phyloP scores from a whole-genome alignment of 2,329 filamentous ascomycete genomes.

The Apiospora malaysiana region DNA sequence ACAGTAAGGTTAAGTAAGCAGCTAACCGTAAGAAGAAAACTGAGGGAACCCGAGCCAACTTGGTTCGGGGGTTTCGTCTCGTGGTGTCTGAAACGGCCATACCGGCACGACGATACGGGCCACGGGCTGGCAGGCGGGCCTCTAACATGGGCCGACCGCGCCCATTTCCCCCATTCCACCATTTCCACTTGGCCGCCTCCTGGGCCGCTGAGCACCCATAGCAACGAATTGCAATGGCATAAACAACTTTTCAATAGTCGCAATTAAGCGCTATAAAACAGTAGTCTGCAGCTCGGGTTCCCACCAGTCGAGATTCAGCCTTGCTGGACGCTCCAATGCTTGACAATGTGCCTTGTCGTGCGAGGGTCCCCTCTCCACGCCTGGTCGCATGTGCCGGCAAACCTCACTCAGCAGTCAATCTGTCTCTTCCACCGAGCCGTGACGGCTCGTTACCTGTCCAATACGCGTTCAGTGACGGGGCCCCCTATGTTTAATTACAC shows the following conservation, averaged over 20 bases:
- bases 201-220: slow-evolving; percentile 6
- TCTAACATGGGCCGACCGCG: neutral
- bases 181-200: slow-evolving; percentile 5
- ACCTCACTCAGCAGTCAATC: neutral
- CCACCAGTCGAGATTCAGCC: neutral
- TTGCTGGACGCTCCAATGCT: neutral
- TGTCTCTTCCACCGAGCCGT: neutral
- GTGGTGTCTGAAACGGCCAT: slow-evolving; percentile 11
- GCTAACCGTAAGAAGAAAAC: slow-evolving; percentile 6
- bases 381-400: neutral
- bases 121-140: neutral
- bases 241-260: neutral
- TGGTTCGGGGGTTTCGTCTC: neutral
- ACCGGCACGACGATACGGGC: neutral
- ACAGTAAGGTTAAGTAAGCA: neutral
- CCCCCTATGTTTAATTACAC: slow-evolving; percentile 5
- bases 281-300: slow-evolving; percentile 11
- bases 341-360: neutral
- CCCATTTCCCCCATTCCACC: neutral
- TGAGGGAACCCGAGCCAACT: neutral
- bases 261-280: slow-evolving; percentile 18
- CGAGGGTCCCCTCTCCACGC: neutral
- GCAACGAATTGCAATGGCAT: slow-evolving; percentile 20
- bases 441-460: slow-evolving; percentile 11
- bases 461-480: neutral